Conservation (phyloP, 352 stramenopile genomes). For the Pythium apleroticum region DNA sequence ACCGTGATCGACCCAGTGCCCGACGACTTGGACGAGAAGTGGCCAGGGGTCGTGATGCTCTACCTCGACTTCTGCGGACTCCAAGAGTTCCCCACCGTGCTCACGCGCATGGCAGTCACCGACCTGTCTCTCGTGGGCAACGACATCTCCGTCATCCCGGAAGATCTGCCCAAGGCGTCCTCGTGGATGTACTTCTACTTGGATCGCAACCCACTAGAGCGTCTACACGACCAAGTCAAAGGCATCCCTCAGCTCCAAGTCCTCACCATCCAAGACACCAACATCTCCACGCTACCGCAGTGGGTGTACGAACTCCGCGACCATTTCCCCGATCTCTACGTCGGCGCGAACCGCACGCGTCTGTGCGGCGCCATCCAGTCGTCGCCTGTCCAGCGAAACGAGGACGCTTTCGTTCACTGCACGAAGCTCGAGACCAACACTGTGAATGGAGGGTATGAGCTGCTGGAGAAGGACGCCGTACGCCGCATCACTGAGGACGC, state of each 20-base stretch:
- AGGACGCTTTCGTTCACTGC: slow-evolving; percentile 5
- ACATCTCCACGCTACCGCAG: slow-evolving; percentile 12
- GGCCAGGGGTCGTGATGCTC: slow-evolving; percentile 33
- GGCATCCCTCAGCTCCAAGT: slow-evolving; percentile 3
- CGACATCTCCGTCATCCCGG: slow-evolving; percentile 36
- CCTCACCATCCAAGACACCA: slow-evolving; percentile 15
- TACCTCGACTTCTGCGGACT: slow-evolving; percentile 42
- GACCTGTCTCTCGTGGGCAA: slow-evolving; percentile 42
- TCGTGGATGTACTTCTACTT: slow-evolving; percentile 40
- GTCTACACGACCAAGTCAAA: slow-evolving; percentile 3
- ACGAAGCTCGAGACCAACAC: slow-evolving; percentile 5
- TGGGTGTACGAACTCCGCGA: slow-evolving; percentile 9
- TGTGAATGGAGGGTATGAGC: slow-evolving; percentile 11
- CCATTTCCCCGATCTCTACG: background rate
- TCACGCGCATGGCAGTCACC: slow-evolving; percentile 28
- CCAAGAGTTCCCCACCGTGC: slow-evolving; percentile 26
- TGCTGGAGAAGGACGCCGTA: slow-evolving; percentile 19
- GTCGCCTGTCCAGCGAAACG: background rate
- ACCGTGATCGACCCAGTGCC: slow-evolving; percentile 29
- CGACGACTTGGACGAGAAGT: slow-evolving; percentile 31
- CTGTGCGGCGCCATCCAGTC: background rate
- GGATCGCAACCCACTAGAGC: slow-evolving; percentile 33
- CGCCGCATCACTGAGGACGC: slow-evolving; percentile 13
- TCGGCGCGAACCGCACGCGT: slow-evolving; percentile 5
- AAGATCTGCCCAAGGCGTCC: slow-evolving; percentile 17